Conservation (phyloP, 768 basidiomycete genomes). For the Naganishia kalamii region DNA sequence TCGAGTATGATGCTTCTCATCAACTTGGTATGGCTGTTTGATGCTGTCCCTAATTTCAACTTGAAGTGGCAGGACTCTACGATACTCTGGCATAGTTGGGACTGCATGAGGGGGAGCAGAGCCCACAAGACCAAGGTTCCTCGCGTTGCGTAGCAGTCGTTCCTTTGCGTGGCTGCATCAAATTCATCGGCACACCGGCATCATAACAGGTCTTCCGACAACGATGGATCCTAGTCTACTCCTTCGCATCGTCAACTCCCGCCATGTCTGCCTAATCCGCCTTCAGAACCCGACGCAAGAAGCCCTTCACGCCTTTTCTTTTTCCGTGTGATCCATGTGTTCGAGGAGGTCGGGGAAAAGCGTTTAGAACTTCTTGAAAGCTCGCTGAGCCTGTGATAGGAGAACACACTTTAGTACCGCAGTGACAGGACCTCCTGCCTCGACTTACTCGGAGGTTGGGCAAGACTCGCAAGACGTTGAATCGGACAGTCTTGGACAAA, state of each 20-base stretch:
- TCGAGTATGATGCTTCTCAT: no score
- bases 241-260: no score
- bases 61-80: no score
- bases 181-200: slow-evolving; percentile 7
- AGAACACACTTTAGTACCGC: slow-evolving; percentile 56
- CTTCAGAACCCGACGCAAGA: background rate
- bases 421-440: background rate
- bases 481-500: slow-evolving; percentile 95
- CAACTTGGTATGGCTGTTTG: no score
- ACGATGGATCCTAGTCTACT: slow-evolving; percentile 5
- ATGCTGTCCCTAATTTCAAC: no score
- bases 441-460: background rate
- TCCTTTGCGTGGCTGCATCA: background rate
- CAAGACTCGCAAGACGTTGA: slow-evolving; percentile 91
- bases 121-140: no score
- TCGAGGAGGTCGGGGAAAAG: background rate
- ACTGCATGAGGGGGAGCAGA: no score
- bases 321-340: slow-evolving; percentile 1
- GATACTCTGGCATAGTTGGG: no score
- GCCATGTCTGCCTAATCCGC: background rate
- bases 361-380: slow-evolving; percentile 79
- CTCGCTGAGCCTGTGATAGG: slow-evolving; percentile 86
- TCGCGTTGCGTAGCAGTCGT: no score
- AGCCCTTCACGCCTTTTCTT: slow-evolving; percentile 7
- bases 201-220: background rate